Evolutionary conservation across 805 yeast genomes (phyloP).

Genomic region (Nakazawaea ambrosiae): DNA sequence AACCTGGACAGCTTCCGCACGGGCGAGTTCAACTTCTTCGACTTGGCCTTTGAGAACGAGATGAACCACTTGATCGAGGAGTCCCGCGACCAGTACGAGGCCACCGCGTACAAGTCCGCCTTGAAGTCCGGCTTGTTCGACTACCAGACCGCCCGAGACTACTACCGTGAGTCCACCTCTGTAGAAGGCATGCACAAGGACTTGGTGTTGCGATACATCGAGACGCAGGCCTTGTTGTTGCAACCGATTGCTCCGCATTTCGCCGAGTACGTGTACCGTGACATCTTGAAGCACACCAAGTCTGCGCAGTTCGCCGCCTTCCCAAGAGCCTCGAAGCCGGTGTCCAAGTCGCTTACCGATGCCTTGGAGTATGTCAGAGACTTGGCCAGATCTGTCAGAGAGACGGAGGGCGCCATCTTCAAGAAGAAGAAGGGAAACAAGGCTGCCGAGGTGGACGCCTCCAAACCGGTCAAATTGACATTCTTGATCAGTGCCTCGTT

Average conservation of each 20-base stretch:
- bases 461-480: conserved; percentile 66
- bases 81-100: conserved; percentile 62
- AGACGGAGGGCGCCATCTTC: conserved; percentile 84
- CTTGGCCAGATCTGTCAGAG: conserved; percentile 80
- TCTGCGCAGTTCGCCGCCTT: conserved; percentile 71
- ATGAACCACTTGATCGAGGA: conserved; percentile 76
- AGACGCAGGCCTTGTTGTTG: conserved; percentile 74
- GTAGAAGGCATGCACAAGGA: conserved; percentile 69
- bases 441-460: conserved; percentile 64
- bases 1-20: conserved; percentile 47
- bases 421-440: conserved; percentile 81
- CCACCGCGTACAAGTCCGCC: conserved; percentile 80
- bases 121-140: conserved; percentile 89
- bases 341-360: conserved; percentile 53
- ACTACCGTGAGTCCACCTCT: conserved; percentile 76
- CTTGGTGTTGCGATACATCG: conserved; percentile 74
- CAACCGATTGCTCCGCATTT: conserved; percentile 97
- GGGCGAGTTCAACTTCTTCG: conserved; percentile 64
- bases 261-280: conserved; percentile 84
- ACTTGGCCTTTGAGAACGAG: conserved; percentile 87
- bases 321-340: conserved; percentile 70
- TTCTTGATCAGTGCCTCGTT: conserved; percentile 72
- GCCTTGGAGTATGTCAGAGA: conserved; percentile 75
- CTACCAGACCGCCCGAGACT: conserved; percentile 92
- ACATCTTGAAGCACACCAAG: conserved; percentile 57